phyloP scores from a whole-genome alignment of 2,329 filamentous ascomycete genomes.

The Alternaria incomplexa region DNA sequence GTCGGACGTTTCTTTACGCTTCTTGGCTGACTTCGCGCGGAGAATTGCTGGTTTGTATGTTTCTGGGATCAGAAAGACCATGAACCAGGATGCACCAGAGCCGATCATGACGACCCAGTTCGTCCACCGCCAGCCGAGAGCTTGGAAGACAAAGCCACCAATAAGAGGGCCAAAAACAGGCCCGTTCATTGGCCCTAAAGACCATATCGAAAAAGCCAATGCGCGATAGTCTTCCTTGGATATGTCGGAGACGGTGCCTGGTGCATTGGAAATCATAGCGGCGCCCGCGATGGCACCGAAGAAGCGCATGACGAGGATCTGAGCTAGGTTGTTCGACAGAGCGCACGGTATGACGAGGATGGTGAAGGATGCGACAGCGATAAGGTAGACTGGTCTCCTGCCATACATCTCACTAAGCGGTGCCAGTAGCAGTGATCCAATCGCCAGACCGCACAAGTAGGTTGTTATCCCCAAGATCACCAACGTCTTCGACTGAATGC shows the following conservation, averaged over 20 bases:
- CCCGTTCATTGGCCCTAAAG: conserved; percentile 63
- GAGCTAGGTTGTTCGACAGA: conserved; percentile 69
- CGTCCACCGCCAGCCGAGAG: conserved; percentile 86
- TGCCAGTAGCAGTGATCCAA: conserved; percentile 74
- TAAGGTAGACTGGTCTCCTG: conserved; percentile 69
- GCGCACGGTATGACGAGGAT: conserved; percentile 75
- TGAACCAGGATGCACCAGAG: conserved; percentile 64
- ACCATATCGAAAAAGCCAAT: conserved; percentile 83
- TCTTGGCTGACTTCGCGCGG: conserved; percentile 70
- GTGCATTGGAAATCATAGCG: conserved; percentile 82
- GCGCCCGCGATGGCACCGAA: conserved; percentile 76
- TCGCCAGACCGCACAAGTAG: conserved; percentile 76
- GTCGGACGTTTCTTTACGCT: conserved; percentile 77
- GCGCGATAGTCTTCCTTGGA: conserved; percentile 80
- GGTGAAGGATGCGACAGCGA: conserved; percentile 68
- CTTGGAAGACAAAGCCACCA: conserved; percentile 79
- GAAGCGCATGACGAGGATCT: conserved; percentile 75
- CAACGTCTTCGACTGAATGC: conserved; percentile 62
- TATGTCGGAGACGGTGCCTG: conserved; percentile 83
- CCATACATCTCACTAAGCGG: conserved; percentile 76
- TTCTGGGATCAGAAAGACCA: conserved; percentile 71
- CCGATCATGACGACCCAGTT: conserved; percentile 74
- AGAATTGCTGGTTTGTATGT: conserved; percentile 79
- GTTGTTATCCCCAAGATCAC: conserved; percentile 78
- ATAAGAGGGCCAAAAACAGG: conserved; percentile 67